These are phyloP conservation scores for Eucalyptus dawsonii DNA, from an alignment of 345 rosid genomes.

Conservation along the genomic window DNA sequence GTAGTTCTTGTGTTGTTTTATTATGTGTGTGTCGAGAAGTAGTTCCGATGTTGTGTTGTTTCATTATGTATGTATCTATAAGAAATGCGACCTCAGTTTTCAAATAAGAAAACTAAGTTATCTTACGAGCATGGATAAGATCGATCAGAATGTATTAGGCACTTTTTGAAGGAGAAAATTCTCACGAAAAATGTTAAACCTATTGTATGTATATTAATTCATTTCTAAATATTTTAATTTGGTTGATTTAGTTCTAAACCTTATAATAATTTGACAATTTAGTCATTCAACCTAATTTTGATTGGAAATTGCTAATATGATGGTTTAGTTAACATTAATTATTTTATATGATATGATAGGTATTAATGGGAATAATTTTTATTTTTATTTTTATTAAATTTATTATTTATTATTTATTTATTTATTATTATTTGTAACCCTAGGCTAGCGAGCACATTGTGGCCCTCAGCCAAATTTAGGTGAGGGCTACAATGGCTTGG, in stretches of 20 bases:
- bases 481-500: neutral
- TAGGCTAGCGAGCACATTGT: too few species aligned
- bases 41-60: neutral
- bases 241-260: rapidly evolving
- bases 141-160: neutral
- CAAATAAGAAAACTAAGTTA: neutral
- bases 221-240: too few species aligned
- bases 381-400: too few species aligned
- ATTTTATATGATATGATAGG: rapidly evolving
- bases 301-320: neutral
- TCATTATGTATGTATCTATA: neutral
- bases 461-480: too few species aligned
- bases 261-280: neutral
- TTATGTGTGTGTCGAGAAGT: neutral
- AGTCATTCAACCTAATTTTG: neutral
- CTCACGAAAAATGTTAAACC: neutral
- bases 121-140: neutral
- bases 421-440: neutral
- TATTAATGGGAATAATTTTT: rapidly evolving
- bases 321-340: neutral
- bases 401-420: too few species aligned
- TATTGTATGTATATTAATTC: neutral
- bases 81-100: neutral
- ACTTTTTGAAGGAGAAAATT: neutral
- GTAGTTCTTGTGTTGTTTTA: neutral